Evolutionary conservation across 2,329 filamentous ascomycete species (phyloP).

Genomic region (Ophiostoma australiae): DNA sequence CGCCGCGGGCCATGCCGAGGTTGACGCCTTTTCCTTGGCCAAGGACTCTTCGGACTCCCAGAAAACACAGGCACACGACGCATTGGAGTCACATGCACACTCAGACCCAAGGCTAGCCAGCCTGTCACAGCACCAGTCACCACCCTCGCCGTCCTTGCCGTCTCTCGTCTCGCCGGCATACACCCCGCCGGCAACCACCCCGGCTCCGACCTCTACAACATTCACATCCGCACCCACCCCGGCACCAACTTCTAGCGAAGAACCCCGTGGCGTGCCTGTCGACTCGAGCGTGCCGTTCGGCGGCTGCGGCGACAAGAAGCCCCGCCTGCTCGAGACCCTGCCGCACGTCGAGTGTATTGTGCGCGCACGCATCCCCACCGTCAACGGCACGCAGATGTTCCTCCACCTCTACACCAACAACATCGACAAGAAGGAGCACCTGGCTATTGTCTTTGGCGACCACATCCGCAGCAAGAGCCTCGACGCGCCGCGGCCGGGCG

Average conservation of each 20-base stretch:
- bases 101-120: background rate
- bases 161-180: slow-evolving; percentile 19
- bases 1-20: slow-evolving; percentile 21
- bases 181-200: slow-evolving; percentile 18
- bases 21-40: slow-evolving; percentile 23
- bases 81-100: background rate
- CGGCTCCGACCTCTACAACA: background rate
- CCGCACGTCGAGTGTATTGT: slow-evolving; percentile 91
- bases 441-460: slow-evolving; percentile 93
- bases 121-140: background rate
- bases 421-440: slow-evolving; percentile 88
- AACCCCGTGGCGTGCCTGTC: slow-evolving; percentile 53
- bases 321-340: slow-evolving; percentile 67
- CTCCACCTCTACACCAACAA: slow-evolving; percentile 91
- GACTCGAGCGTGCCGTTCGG: slow-evolving; percentile 55
- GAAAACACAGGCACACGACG: background rate
- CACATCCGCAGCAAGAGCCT: slow-evolving; percentile 70
- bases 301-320: slow-evolving; percentile 59
- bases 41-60: background rate
- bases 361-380: slow-evolving; percentile 89
- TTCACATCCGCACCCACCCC: background rate
- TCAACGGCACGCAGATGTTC: slow-evolving; percentile 91
- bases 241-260: slow-evolving; percentile 16
- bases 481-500: slow-evolving; percentile 65
- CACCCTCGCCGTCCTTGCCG: slow-evolving; percentile 7